Evolutionary conservation across 1,284 basidiomycete genomes (phyloP).

Genomic region (Rhodotorula sp.): DNA sequence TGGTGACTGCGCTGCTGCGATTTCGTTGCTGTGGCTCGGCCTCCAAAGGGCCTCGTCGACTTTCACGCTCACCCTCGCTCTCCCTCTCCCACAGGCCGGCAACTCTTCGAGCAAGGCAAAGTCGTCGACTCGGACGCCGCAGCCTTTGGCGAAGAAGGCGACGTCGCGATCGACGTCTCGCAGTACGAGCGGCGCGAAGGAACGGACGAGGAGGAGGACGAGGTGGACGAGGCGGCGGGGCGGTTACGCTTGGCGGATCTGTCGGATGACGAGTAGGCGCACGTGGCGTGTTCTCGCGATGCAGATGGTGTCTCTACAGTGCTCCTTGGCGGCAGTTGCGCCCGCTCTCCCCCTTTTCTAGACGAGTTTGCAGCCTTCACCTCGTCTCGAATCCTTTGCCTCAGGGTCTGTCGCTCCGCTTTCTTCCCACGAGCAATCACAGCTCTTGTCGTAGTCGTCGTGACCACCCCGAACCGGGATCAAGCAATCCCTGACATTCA

Average conservation of each 20-base stretch:
- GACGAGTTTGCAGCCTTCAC: too few species aligned
- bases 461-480: too few species aligned
- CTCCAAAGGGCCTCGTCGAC: too few species aligned
- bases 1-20: too few species aligned
- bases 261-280: slow-evolving; percentile 30
- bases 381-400: too few species aligned
- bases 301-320: neutral
- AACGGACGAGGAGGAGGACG: slow-evolving; percentile 59
- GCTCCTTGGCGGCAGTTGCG: too few species aligned
- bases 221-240: slow-evolving; percentile 56
- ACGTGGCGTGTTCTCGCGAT: neutral
- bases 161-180: slow-evolving; percentile 77
- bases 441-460: too few species aligned
- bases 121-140: slow-evolving; percentile 64
- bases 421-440: neutral
- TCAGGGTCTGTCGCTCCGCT: too few species aligned
- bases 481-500: too few species aligned
- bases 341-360: too few species aligned
- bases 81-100: slow-evolving; percentile 61
- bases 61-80: neutral
- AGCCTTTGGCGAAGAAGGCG: slow-evolving; percentile 68
- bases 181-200: slow-evolving; percentile 71
- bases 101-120: slow-evolving; percentile 77
- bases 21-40: too few species aligned
- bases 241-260: slow-evolving; percentile 26